Evolutionary conservation across 345 rosid genomes (phyloP).

Genomic region (Geranium rotundifolium): DNA sequence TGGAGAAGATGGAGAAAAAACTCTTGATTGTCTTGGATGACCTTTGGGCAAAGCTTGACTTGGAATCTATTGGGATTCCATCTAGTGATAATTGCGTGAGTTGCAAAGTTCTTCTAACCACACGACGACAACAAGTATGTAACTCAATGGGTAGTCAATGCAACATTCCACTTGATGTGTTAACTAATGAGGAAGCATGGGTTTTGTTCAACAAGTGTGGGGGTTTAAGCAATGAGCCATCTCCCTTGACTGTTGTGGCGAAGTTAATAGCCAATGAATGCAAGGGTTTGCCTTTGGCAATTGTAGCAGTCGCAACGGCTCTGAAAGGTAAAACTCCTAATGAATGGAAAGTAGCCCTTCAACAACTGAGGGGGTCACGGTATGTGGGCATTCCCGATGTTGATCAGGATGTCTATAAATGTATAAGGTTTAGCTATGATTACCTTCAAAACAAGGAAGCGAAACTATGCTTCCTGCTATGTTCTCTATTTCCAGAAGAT

Average conservation of each 20-base stretch:
- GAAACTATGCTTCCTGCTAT: slow-evolving; percentile 2
- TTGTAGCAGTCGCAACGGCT: slow-evolving; percentile 8
- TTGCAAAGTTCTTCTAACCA: too few species aligned
- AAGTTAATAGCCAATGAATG: slow-evolving; percentile 4
- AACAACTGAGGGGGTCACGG: neutral
- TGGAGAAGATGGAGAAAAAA: too few species aligned
- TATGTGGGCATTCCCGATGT: neutral
- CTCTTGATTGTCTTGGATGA: too few species aligned
- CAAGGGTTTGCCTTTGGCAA: slow-evolving; percentile 8
- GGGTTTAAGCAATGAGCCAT: neutral
- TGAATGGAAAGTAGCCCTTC: neutral
- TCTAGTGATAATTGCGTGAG: too few species aligned
- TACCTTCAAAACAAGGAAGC: neutral
- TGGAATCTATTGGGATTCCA: too few species aligned
- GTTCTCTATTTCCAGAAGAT: slow-evolving; percentile 11
- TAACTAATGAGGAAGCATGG: too few species aligned
- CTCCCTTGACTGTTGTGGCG: neutral
- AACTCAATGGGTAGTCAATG: too few species aligned
- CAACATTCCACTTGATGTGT: too few species aligned
- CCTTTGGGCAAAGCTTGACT: too few species aligned
- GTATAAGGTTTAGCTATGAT: slow-evolving; percentile 7
- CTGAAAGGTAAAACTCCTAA: neutral
- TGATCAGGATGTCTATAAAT: neutral
- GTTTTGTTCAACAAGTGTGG: too few species aligned
- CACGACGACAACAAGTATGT: too few species aligned